These are phyloP conservation scores for Darksidea phi DNA, from an alignment of 495 filamentous ascomycete genomes.

Conservation along the genomic window DNA sequence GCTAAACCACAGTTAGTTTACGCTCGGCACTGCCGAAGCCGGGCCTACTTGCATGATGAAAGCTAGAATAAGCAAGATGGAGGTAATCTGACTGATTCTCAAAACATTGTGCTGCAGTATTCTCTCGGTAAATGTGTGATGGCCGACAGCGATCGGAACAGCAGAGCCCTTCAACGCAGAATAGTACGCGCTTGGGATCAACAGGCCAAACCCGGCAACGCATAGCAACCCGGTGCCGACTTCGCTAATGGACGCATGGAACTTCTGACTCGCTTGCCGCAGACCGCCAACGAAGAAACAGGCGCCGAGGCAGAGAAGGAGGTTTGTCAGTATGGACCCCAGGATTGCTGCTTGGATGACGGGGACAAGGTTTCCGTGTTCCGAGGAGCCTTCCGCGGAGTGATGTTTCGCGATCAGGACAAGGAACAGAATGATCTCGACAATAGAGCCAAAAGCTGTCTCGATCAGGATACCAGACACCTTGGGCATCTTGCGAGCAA, in stretches of 20 bases:
- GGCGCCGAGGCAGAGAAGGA: conserved; percentile 66
- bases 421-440: conserved; percentile 83
- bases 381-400: conserved; percentile 22
- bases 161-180: conserved; percentile 38
- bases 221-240: conserved; percentile 78
- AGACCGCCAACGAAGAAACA: conserved; percentile 79
- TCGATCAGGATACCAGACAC: conserved; percentile 76
- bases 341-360: conserved; percentile 83
- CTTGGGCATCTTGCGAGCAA: conserved; percentile 78
- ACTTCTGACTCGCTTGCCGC: conserved; percentile 53
- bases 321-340: conserved; percentile 76
- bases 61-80: conserved; percentile 75
- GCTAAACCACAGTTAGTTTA: conserved; percentile 15
- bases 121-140: conserved; percentile 31
- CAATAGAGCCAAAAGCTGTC: conserved; percentile 73
- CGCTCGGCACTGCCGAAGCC: neutral
- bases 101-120: conserved; percentile 25
- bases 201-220: conserved; percentile 55
- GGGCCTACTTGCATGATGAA: conserved; percentile 51
- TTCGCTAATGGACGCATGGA: conserved; percentile 76
- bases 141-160: conserved; percentile 10
- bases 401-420: conserved; percentile 58
- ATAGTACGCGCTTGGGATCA: conserved; percentile 42
- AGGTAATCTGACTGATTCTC: conserved; percentile 70
- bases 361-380: conserved; percentile 46